Conservation (phyloP, 148 eudicot genomes). For the Rhododendron henanense region DNA sequence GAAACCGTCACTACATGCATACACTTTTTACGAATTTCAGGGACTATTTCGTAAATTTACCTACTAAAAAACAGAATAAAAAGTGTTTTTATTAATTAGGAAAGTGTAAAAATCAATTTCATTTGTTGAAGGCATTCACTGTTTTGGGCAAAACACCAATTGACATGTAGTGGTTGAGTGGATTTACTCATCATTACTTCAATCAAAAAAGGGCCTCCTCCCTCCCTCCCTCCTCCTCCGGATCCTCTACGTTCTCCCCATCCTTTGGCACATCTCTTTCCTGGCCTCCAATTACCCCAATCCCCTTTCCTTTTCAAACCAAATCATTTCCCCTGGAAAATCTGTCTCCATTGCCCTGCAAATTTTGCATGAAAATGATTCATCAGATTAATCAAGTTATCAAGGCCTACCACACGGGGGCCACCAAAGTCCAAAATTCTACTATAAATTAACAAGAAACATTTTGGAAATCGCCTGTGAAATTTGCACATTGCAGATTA, state of each 20-base stretch:
- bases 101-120: too few species aligned
- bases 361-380: conserved; percentile 3
- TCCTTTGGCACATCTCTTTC: background rate
- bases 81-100: too few species aligned
- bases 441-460: background rate
- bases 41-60: too few species aligned
- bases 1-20: too few species aligned
- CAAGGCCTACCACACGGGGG: background rate
- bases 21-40: too few species aligned
- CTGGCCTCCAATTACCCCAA: background rate
- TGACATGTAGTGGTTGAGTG: conserved; percentile 28
- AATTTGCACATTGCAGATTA: background rate
- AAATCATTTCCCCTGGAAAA: conserved; percentile 38
- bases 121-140: conserved; percentile 2
- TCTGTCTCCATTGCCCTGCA: conserved; percentile 23
- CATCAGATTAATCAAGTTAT: background rate
- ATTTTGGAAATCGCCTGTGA: background rate
- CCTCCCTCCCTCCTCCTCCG: conserved; percentile 9
- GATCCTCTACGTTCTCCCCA: background rate
- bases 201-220: conserved; percentile 42
- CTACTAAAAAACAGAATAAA: too few species aligned
- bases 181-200: conserved; percentile 59
- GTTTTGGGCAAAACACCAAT: conserved; percentile 16
- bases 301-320: conserved; percentile 24
- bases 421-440: background rate